phyloP scores from a whole-genome alignment of 2,329 filamentous ascomycete genomes.

The Paecilomyces formosus region DNA sequence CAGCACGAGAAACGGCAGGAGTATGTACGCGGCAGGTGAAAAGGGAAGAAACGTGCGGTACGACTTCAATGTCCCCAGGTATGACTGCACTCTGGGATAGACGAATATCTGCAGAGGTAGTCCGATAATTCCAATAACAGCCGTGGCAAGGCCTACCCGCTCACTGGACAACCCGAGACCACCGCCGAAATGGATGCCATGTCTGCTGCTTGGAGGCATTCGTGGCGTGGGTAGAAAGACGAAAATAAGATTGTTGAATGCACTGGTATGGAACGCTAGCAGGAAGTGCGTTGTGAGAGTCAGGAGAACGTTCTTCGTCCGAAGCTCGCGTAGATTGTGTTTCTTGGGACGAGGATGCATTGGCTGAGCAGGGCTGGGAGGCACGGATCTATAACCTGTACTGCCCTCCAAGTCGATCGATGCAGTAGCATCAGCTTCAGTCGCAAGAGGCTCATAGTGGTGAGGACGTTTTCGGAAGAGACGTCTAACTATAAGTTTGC shows the following conservation, averaged over 20 bases:
- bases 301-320: conserved; percentile 48
- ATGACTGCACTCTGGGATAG: conserved; percentile 60
- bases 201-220: conserved; percentile 35
- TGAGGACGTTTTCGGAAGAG: conserved; percentile 15
- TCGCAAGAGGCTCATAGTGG: conserved; percentile 28
- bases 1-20: conserved; percentile 64
- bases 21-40: conserved; percentile 62
- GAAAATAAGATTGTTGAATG: conserved; percentile 70
- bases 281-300: conserved; percentile 58
- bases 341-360: conserved; percentile 30
- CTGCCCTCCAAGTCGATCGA: conserved; percentile 24
- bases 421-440: conserved; percentile 16
- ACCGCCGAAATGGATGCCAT: conserved; percentile 54
- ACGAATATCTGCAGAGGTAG: conserved; percentile 63
- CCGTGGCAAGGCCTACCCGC: conserved; percentile 69
- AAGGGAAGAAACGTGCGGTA: conserved; percentile 63
- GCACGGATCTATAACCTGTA: conserved; percentile 11
- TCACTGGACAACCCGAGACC: conserved; percentile 67
- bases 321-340: conserved; percentile 43
- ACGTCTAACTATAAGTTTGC: conserved; percentile 24
- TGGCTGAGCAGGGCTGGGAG: conserved; percentile 16
- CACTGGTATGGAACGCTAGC: conserved; percentile 65
- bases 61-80: conserved; percentile 60
- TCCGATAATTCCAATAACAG: conserved; percentile 68
- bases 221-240: conserved; percentile 69